Evolutionary conservation across 2,329 filamentous ascomycete genomes (phyloP).

Genomic region (Talaromyces sp.): DNA sequence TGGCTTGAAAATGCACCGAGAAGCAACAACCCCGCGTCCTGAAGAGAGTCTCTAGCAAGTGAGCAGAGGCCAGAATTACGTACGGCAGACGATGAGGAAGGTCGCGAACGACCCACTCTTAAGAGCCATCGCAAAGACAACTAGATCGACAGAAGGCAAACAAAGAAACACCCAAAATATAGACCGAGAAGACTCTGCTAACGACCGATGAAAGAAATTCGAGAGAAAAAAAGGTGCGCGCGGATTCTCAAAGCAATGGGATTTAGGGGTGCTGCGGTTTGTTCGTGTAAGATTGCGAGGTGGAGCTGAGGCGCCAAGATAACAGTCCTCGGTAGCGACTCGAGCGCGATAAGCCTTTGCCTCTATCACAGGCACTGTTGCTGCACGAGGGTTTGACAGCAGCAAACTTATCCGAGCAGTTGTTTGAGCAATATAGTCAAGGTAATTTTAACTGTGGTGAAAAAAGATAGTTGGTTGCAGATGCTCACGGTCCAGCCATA

Average conservation of each 20-base stretch:
- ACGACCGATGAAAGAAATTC: neutral
- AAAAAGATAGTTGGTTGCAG: neutral
- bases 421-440: neutral
- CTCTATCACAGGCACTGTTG: neutral
- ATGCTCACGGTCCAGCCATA: neutral
- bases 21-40: neutral
- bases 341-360: neutral
- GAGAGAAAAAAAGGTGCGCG: neutral
- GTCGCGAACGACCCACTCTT: conserved; percentile 73
- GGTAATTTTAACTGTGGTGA: neutral
- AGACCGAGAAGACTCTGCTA: neutral
- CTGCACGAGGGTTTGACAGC: neutral
- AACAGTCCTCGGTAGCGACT: neutral
- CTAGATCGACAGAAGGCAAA: neutral
- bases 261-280: neutral
- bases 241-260: neutral
- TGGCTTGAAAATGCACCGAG: neutral
- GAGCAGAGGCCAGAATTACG: conserved; percentile 35
- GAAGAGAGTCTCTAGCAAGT: neutral
- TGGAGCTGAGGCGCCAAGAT: neutral
- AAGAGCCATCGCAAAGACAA: conserved; percentile 28
- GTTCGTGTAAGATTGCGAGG: neutral
- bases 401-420: neutral
- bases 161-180: neutral
- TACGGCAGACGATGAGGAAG: conserved; percentile 94